Conservation (phyloP, 1,284 basidiomycete species). For the Ganoderma boninense region DNA sequence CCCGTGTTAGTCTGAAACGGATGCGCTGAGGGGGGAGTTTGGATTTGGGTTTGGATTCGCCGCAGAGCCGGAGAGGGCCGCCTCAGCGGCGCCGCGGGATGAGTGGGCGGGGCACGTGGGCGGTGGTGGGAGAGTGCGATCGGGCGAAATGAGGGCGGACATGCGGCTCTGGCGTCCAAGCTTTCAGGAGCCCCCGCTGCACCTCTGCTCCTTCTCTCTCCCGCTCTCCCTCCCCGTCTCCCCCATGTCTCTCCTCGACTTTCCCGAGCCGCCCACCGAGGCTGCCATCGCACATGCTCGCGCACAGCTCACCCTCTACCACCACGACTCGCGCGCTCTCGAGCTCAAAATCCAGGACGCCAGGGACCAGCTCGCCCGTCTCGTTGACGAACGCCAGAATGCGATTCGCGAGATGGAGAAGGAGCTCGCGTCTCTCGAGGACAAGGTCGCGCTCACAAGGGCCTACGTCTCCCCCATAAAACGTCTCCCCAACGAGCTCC, state of each 20-base stretch:
- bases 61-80: neutral
- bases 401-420: constrained; percentile 60
- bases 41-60: neutral
- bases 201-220: constrained; percentile 13
- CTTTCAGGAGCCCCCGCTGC: constrained; percentile 17
- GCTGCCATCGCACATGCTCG: constrained; percentile 59
- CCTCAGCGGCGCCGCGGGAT: constrained; percentile 4
- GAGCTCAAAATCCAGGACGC: constrained; percentile 47
- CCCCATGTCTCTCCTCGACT: constrained; percentile 35
- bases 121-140: constrained; percentile 12
- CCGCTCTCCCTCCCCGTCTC: constrained; percentile 21
- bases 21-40: neutral
- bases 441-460: constrained; percentile 53
- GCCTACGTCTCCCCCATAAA: constrained; percentile 77
- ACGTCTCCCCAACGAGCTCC: constrained; percentile 69
- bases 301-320: constrained; percentile 35
- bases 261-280: constrained; percentile 65
- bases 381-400: constrained; percentile 60
- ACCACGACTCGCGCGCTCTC: constrained; percentile 35
- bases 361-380: constrained; percentile 61
- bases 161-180: constrained; percentile 28
- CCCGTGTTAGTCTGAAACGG: neutral
- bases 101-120: constrained; percentile 16
- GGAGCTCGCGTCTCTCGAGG: constrained; percentile 57
- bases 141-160: constrained; percentile 3